Evolutionary conservation across 83 land plant species (phyloP).

Genomic region (Picea abies): DNA sequence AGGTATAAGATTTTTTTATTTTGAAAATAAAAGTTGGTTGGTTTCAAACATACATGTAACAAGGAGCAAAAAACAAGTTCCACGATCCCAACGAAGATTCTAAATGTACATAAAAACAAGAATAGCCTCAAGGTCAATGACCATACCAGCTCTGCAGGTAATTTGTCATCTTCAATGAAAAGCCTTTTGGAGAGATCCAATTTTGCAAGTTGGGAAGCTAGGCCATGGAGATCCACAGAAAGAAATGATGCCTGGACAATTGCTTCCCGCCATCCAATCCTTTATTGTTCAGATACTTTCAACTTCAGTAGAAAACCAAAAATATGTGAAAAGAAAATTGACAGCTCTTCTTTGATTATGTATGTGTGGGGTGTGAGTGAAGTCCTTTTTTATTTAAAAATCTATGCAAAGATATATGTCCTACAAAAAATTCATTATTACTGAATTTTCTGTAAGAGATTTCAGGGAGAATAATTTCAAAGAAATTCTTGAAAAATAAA

Average conservation of each 20-base stretch:
- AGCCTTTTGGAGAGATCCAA: constrained; percentile 51
- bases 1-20: not conserved
- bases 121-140: not conserved
- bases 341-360: not conserved
- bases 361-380: too few species aligned
- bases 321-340: not conserved
- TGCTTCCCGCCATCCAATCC: constrained; percentile 15
- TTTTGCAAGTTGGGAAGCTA: constrained; percentile 48
- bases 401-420: not conserved
- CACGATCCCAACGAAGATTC: not conserved
- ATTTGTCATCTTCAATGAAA: constrained; percentile 49
- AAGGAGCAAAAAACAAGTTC: not conserved
- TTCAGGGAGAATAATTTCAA: not conserved
- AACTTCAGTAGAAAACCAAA: constrained; percentile 2
- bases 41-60: not conserved
- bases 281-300: constrained; percentile 10
- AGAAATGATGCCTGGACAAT: constrained; percentile 57
- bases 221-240: constrained; percentile 47
- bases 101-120: not conserved
- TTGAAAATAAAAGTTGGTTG: not conserved
- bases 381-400: not conserved
- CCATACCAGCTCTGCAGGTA: constrained; percentile 55
- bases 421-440: not conserved
- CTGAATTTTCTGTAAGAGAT: not conserved
- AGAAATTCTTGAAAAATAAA: not conserved